Evolutionary conservation across 164 flowering plant genomes (phyloP).

Genomic region (Macadamia integrifolia): DNA sequence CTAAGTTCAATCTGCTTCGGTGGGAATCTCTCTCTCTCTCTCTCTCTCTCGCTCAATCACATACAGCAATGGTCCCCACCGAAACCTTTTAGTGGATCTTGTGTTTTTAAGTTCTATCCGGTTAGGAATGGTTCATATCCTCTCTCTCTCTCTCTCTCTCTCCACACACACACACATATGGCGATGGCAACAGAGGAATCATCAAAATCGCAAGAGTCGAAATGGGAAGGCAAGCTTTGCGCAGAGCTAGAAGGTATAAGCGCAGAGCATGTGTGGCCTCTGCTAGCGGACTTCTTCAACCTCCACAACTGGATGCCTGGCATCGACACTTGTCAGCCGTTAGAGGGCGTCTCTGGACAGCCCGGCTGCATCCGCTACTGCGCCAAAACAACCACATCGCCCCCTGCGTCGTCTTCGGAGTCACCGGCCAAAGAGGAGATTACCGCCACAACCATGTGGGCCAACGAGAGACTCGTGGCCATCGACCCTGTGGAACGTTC

Average conservation of each 20-base stretch:
- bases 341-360: constrained; percentile 31
- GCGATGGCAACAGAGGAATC: no score
- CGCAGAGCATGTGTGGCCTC: constrained; percentile 38
- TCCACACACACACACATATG: no score
- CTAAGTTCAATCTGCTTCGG: no score
- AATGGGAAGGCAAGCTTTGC: constrained; percentile 38
- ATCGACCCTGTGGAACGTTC: constrained; percentile 27
- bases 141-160: no score
- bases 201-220: constrained; percentile 1
- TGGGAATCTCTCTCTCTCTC: no score
- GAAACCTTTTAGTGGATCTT: no score
- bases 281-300: constrained; percentile 36
- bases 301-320: constrained; percentile 42
- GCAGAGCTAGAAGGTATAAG: constrained; percentile 17
- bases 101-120: no score
- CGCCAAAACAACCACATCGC: constrained; percentile 5
- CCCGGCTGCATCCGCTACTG: constrained; percentile 50
- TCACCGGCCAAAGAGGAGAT: not conserved
- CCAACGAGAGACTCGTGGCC: constrained; percentile 35
- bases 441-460: constrained; percentile 29
- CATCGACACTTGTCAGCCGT: constrained; percentile 19
- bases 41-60: no score
- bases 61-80: no score
- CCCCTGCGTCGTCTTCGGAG: not conserved
- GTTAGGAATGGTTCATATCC: no score